Conservation (phyloP, 768 basidiomycete species). For the Porpolomopsis calyptriformis region DNA sequence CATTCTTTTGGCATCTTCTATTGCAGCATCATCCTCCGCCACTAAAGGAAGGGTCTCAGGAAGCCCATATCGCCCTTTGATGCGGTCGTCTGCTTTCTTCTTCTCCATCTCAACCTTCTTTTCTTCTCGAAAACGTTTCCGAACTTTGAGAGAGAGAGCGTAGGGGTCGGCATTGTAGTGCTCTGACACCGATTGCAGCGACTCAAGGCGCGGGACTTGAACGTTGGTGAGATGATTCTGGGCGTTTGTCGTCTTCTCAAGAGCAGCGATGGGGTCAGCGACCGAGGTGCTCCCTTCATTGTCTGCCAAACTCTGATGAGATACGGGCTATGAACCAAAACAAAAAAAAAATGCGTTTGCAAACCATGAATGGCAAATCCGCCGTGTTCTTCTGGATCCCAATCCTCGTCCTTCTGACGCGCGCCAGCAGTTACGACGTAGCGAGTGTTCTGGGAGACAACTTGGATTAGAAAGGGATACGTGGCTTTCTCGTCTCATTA, state of each 20-base stretch:
- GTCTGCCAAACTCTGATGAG: constrained; percentile 30
- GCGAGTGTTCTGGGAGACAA: constrained; percentile 65
- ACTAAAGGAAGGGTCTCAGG: constrained; percentile 57
- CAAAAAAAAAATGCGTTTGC: too few species aligned
- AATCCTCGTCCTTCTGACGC: constrained; percentile 89
- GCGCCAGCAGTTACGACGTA: constrained; percentile 92
- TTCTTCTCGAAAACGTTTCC: constrained; percentile 76
- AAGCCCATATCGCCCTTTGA: constrained; percentile 71
- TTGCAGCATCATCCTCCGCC: constrained; percentile 51
- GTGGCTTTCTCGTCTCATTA: constrained; percentile 19
- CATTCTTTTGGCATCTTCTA: constrained; percentile 49
- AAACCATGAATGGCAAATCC: constrained; percentile 82
- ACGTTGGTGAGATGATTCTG: constrained; percentile 64
- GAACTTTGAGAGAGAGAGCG: constrained; percentile 55
- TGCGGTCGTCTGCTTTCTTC: constrained; percentile 53
- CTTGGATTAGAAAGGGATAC: not conserved
- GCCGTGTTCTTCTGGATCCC: constrained; percentile 94
- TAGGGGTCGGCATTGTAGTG: constrained; percentile 84
- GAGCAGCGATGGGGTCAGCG: constrained; percentile 75
- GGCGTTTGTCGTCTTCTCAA: constrained; percentile 82
- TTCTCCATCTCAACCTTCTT: constrained; percentile 73
- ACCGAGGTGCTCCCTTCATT: constrained; percentile 53
- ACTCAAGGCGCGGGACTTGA: constrained; percentile 71
- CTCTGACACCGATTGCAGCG: constrained; percentile 66
- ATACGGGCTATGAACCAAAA: not conserved